phyloP scores from a whole-genome alignment of 2,329 filamentous ascomycete species.

The Colletotrichum gigasporum region DNA sequence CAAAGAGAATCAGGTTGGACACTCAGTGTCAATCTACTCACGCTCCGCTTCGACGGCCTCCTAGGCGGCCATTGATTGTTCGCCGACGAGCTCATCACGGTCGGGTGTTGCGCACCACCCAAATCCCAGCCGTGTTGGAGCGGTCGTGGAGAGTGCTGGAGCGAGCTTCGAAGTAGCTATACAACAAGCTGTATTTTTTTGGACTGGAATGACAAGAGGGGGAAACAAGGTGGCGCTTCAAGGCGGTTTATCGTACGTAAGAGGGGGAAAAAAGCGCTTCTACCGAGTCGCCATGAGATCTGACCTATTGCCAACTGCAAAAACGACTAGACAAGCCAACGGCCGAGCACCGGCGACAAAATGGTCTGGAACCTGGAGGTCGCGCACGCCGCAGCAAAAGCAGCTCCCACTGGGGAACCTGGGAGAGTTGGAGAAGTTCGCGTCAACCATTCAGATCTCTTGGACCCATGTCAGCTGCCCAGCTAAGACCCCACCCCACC shows the following conservation, averaged over 20 bases:
- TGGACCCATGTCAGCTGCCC: slow-evolving; percentile 15
- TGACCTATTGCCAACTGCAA: slow-evolving; percentile 11
- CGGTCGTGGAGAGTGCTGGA: slow-evolving; percentile 44
- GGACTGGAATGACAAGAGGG: neutral
- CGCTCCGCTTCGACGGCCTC: slow-evolving; percentile 56
- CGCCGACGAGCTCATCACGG: slow-evolving; percentile 33
- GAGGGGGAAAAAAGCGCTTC: neutral
- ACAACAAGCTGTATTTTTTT: neutral
- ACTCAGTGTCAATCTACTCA: slow-evolving; percentile 40
- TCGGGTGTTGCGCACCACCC: slow-evolving; percentile 30
- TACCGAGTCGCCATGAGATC: neutral
- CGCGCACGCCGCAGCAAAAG: slow-evolving; percentile 1
- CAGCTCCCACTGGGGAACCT: neutral
- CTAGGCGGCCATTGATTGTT: slow-evolving; percentile 48
- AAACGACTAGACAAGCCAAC: slow-evolving; percentile 4
- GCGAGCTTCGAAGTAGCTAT: neutral
- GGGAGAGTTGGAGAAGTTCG: slow-evolving; percentile 10
- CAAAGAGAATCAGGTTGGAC: slow-evolving; percentile 6
- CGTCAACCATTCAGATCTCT: slow-evolving; percentile 13
- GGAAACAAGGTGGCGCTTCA: slow-evolving; percentile 3
- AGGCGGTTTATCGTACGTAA: neutral
- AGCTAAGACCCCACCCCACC: too few relatives aligned
- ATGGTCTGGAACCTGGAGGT: slow-evolving; percentile 4
- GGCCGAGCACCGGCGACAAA: slow-evolving; percentile 4
- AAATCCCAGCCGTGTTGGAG: slow-evolving; percentile 22